Conservation (phyloP, 371 early-diverging fungal species). For the Lichtheimia ornata region DNA sequence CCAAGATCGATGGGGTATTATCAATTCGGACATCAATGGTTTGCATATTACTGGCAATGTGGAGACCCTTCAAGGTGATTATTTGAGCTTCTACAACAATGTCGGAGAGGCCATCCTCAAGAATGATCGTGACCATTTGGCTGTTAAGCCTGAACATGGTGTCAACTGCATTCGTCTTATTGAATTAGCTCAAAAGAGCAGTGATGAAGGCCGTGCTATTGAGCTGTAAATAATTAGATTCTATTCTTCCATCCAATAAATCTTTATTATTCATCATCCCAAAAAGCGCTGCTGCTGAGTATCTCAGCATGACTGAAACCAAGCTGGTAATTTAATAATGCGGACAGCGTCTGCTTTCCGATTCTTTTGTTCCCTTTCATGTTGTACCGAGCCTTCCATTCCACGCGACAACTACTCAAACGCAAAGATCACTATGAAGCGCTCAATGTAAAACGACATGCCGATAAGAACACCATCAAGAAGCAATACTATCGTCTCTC, state of each 20-base stretch:
- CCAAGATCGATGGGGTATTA: constrained; percentile 48
- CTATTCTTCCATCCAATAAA: too few species aligned
- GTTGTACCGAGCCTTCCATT: constrained; percentile 30
- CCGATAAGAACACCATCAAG: constrained; percentile 72
- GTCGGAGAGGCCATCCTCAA: constrained; percentile 60
- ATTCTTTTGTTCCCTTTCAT: constrained; percentile 9
- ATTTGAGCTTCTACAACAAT: constrained; percentile 66
- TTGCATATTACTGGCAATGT: constrained; percentile 60
- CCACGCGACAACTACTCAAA: constrained; percentile 12
- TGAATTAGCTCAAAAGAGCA: constrained; percentile 71
- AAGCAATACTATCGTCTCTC: constrained; percentile 81
- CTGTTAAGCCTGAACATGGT: constrained; percentile 70
- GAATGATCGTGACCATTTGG: constrained; percentile 43
- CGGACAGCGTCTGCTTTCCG: neutral
- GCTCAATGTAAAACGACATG: constrained; percentile 51
- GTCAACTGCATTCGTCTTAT: constrained; percentile 69
- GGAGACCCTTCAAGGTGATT: constrained; percentile 60
- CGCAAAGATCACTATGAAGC: constrained; percentile 56
- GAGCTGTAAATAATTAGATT: constrained; percentile 19
- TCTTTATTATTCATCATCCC: too few species aligned
- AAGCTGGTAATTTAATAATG: too few species aligned
- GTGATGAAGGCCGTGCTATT: constrained; percentile 46
- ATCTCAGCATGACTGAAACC: too few species aligned
- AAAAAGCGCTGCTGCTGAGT: too few species aligned
- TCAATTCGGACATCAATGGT: constrained; percentile 57